phyloP scores from a whole-genome alignment of 371 early-diverging fungal species.

The Mucor piriformis region DNA sequence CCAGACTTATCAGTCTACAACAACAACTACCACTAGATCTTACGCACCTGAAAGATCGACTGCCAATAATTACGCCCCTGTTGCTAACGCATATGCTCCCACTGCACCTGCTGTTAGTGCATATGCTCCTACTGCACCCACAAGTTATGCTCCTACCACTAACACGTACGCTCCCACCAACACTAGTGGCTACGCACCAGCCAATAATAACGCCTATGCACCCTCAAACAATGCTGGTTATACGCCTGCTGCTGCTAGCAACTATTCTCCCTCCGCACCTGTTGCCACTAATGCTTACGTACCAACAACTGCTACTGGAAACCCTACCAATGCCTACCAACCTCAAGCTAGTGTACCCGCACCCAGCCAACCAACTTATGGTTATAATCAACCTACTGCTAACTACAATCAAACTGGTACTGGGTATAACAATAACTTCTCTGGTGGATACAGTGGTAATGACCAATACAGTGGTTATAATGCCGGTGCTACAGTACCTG shows the following conservation, averaged over 20 bases:
- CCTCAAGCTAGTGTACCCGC: conserved; percentile 12
- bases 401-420: not conserved
- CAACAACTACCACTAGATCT: not conserved
- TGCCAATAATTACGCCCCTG: conserved; percentile 17
- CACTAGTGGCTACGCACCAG: not conserved
- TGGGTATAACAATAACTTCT: conserved; percentile 8
- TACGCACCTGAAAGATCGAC: conserved; percentile 17
- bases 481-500: conserved; percentile 25
- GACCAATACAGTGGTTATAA: conserved; percentile 11
- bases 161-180: conserved; percentile 9
- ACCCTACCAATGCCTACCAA: conserved; percentile 19
- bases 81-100: conserved; percentile 30
- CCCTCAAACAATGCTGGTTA: not conserved
- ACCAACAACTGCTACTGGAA: conserved; percentile 19
- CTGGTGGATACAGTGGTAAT: conserved; percentile 1
- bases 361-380: conserved; percentile 7
- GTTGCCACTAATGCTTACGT: conserved; percentile 1
- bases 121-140: conserved; percentile 17
- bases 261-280: conserved; percentile 22
- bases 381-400: conserved; percentile 13
- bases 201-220: conserved; percentile 26
- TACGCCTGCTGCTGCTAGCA: conserved; percentile 3
- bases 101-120: conserved; percentile 7
- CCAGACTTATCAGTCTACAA: conserved; percentile 3
- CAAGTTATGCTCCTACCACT: not conserved